Evolutionary conservation across 768 basidiomycete genomes (phyloP), one percentile per base, ranked within the genome.

Genomic region (Paxillus rubicundulus): DNA sequence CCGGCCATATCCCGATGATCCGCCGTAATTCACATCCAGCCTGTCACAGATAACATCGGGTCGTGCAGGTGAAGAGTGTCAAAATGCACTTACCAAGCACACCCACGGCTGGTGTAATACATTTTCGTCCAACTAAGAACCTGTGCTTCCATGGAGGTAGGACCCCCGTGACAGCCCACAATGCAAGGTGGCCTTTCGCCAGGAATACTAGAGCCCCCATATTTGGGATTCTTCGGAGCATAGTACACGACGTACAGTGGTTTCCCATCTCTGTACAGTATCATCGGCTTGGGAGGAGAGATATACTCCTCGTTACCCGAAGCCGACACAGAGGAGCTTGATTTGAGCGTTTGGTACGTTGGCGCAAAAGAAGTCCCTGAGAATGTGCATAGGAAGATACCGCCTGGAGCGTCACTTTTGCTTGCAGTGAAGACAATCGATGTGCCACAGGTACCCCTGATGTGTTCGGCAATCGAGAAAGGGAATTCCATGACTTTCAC

Each of bases 21-120:
- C 91, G 2, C 87, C 79, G 54, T 89, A 86, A 59, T 92, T 86
- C 39, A 92, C 87, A 49, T 87, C 86, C 33, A 87, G 59, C 80
- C 86, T 82, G 14, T 36, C 38, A 14, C 18, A 9, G 41, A 18
- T 12, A 37, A 9, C 16, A 9, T 52, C 20, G 49, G 30, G 36
- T 36, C 30, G 36, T 38, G 48, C 2, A 18, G 33, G 18, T 18
- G 18, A 14, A 10, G 14, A 9, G 17, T 7, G 33, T 32, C 24
- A 6, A 9, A 30, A n/a, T 5, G 9, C 34, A 51, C 73, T 48
- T 57, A 87, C 87, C 85, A 89, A n/a, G 77, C 86, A 71, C 79
- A 90, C 24, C 87, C 86, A 5, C 86, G 77, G 28, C 80, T 81
- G 0, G 87, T 89, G 55, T 82, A 89, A 58, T 77, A 90, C 57